Evolutionary conservation across 768 basidiomycete genomes (phyloP).

Genomic region (Chalciporus piperatus): DNA sequence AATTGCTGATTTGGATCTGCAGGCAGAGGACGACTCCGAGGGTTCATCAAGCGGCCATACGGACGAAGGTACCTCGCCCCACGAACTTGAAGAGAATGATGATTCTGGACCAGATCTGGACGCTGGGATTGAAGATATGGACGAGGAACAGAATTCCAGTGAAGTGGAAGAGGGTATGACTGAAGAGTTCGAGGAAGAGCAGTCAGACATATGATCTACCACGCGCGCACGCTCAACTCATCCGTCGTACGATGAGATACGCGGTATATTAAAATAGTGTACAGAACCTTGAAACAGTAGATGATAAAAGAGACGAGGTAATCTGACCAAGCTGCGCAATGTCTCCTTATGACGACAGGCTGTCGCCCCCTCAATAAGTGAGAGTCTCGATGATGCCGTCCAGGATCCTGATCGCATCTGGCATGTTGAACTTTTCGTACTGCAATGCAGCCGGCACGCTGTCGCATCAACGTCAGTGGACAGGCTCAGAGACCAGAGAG

Average conservation of each 20-base stretch:
- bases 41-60: constrained; percentile 32
- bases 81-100: constrained; percentile 35
- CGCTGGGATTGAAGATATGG: constrained; percentile 42
- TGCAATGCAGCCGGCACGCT: constrained; percentile 83
- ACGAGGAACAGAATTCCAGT: constrained; percentile 41
- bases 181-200: constrained; percentile 56
- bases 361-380: constrained; percentile 45
- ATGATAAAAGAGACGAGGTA: not conserved
- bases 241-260: not conserved
- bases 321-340: not conserved
- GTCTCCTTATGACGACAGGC: not conserved
- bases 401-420: constrained; percentile 78
- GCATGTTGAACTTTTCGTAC: constrained; percentile 91
- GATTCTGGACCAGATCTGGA: constrained; percentile 38
- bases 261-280: not conserved
- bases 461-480: constrained; percentile 1
- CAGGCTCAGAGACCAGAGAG: not conserved
- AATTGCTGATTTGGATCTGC: not conserved
- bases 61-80: constrained; percentile 28
- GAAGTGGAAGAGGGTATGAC: constrained; percentile 44
- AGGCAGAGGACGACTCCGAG: constrained; percentile 38
- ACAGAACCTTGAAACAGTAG: too few species aligned
- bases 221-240: not conserved
- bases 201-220: constrained; percentile 20
- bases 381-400: constrained; percentile 85